Evolutionary conservation across 441 rosid genomes (phyloP), one percentile per base, ranked within the genome.

Genomic region (Gossypium trilobum): DNA sequence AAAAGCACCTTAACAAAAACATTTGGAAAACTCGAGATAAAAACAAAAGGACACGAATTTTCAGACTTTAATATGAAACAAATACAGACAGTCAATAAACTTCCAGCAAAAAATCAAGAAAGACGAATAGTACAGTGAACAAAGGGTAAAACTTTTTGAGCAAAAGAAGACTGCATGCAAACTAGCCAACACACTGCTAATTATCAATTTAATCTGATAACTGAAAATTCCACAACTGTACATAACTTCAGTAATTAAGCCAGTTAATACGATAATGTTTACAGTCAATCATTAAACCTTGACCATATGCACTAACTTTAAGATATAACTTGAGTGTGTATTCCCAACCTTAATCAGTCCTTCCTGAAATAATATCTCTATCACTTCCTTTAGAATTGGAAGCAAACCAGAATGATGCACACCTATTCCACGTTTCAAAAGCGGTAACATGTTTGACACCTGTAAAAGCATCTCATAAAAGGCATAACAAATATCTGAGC

Each of bases 321-420:
- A 67, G 71, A 25, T 29, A 51, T 0, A 68, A 71, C 17, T 25
- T 58, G 57, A 77, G 65, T 25, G 69, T 74, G 54, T 36, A 57
- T 77, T 60, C 56, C 74, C 51, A 75, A 94, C 97, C 97, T 94
- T 94, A 75, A 94, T 88, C 54, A 92, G 77, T 10, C 99, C 99
- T 87, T 92, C 99, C 81, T 95, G 99, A 83, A 95, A 95, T 62
- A 92, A 83, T 82, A 95, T 92, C 87, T 95, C 99, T 57, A 88
- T 95, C 74, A 95, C 99, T 88, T 95, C 99, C 82, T 95, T 95
- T 78, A 95, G 81, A 76, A 92, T 92, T 36, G 99, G 99, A 80
- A 95, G 98, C 90, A 95, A 82, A 25, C 99, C 99, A 76, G 99
- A 95, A 83, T 95, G 99, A 81, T 95, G 98, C 81, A 95, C 99